phyloP scores from a whole-genome alignment of 176 grass and related monocot genomes.

The Ensete glaucum region DNA sequence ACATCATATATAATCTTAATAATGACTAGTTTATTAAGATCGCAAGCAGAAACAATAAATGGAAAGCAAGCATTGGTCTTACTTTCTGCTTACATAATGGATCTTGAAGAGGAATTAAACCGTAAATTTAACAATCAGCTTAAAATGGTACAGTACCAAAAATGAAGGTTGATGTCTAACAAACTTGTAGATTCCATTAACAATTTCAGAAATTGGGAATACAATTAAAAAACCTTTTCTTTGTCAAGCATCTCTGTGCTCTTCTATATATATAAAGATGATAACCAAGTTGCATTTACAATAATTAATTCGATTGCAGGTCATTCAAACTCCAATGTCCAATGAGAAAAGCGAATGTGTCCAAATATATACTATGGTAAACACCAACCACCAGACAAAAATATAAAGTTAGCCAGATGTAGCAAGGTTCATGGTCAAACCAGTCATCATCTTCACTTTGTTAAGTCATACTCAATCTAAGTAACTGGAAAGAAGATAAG shows the following conservation, averaged over 20 bases:
- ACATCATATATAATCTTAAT: not conserved
- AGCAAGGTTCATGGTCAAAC: not conserved
- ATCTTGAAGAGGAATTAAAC: not conserved
- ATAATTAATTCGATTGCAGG: not conserved
- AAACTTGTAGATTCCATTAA: not conserved
- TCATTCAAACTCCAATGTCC: not conserved
- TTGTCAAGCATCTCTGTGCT: not conserved
- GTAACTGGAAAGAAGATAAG: not conserved
- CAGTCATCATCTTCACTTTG: not conserved
- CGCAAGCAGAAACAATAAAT: not conserved
- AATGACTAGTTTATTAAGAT: not conserved
- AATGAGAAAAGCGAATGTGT: not conserved
- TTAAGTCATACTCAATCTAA: not conserved
- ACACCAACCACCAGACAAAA: too few relatives aligned
- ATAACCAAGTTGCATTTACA: not conserved
- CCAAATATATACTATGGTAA: not conserved
- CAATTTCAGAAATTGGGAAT: not conserved
- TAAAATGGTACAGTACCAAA: not conserved
- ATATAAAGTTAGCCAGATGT: not conserved
- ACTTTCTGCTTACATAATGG: not conserved
- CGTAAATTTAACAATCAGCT: not conserved
- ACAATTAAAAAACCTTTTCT: not conserved
- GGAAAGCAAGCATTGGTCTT: not conserved
- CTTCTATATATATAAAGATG: not conserved
- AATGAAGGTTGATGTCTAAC: not conserved